Evolutionary conservation across 768 basidiomycete genomes (phyloP).

Genomic region (Agaricus sinodeliciosus): DNA sequence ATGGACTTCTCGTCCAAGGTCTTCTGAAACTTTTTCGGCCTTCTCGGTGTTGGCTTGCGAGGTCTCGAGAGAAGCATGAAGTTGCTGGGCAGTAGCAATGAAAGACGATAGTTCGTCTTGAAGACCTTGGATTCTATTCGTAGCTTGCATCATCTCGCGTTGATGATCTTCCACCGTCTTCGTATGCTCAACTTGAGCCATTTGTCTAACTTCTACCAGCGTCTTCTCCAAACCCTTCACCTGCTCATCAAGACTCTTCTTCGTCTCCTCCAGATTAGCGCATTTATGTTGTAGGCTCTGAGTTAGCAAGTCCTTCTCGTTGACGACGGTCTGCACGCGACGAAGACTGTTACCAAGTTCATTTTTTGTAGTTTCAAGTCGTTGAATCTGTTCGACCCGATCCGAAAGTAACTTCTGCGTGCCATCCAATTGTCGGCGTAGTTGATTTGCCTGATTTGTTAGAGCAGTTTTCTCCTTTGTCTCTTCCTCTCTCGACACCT

Average conservation of each 20-base stretch:
- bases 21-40: not conserved
- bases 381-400: not conserved
- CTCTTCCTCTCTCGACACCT: not conserved
- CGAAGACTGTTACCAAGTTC: not conserved
- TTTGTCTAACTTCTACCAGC: not conserved
- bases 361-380: not conserved
- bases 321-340: not conserved
- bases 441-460: not conserved
- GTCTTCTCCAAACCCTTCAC: not conserved
- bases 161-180: not conserved
- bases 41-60: not conserved
- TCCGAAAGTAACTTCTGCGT: not conserved
- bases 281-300: not conserved
- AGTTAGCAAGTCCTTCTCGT: not conserved
- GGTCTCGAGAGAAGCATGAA: not conserved
- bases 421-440: not conserved
- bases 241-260: not conserved
- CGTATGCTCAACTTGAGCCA: not conserved
- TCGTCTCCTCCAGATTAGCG: not conserved
- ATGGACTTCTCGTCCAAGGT: not conserved
- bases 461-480: not conserved
- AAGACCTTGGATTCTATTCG: not conserved
- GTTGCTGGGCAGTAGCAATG: slow-evolving; percentile 1
- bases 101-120: slow-evolving; percentile 1
- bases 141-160: not conserved